phyloP scores from a whole-genome alignment of 164 flowering plant genomes.

The Saururus chinensis region DNA sequence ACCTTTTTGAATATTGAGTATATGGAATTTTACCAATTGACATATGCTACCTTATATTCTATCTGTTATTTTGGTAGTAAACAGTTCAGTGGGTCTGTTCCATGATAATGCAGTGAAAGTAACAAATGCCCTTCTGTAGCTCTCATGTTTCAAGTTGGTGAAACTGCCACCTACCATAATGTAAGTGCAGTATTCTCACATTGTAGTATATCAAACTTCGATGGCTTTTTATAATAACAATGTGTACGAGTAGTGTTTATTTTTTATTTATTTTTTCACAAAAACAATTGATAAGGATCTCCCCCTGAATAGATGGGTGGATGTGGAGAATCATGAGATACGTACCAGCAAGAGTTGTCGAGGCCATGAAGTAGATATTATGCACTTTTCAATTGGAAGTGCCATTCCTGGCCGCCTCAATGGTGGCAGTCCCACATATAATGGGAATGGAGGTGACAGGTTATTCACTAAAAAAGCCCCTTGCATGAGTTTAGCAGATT shows the following conservation, averaged over 20 bases:
- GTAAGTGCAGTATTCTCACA: not conserved
- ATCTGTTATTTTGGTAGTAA: too few species aligned
- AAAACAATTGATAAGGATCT: constrained; percentile 10
- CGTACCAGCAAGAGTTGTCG: constrained; percentile 34
- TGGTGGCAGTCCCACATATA: constrained; percentile 40
- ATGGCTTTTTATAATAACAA: not conserved
- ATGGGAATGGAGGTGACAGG: constrained; percentile 70
- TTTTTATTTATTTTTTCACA: not conserved
- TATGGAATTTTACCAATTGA: too few species aligned
- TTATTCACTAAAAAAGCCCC: constrained; percentile 4
- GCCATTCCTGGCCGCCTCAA: constrained; percentile 48
- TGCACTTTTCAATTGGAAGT: constrained; percentile 48
- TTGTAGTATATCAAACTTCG: not conserved
- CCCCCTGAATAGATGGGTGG: constrained; percentile 30
- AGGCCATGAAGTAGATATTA: constrained; percentile 45
- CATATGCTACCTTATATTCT: too few species aligned
- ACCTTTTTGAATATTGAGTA: constrained; percentile 83
- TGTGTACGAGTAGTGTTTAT: not conserved
- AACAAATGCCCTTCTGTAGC: too few species aligned
- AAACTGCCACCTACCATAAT: too few species aligned
- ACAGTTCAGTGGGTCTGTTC: too few species aligned
- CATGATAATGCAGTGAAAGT: too few species aligned
- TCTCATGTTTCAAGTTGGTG: too few species aligned
- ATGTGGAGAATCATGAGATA: constrained; percentile 21
- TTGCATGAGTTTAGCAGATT: constrained; percentile 28